A percentile compares a stretch with the other conserved stretches of the same genome.
Conservation (phyloP, 345 rosid genomes). For the Angophora floribunda region DNA sequence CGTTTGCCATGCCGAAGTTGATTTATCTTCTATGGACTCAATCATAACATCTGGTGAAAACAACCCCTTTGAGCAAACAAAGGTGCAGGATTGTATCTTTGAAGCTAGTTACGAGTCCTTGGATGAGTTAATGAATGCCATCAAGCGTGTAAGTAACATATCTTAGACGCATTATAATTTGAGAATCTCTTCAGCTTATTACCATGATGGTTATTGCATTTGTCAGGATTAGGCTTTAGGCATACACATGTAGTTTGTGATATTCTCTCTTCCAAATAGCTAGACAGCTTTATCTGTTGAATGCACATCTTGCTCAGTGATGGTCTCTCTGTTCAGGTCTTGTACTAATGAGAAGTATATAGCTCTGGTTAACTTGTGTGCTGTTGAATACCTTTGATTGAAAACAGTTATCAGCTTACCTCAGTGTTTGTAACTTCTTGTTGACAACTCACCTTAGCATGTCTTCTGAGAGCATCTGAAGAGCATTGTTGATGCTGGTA, state of each 20-base stretch:
- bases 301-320: neutral
- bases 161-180: neutral
- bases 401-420: neutral
- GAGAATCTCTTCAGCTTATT: neutral
- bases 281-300: neutral
- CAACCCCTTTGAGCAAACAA: slow-evolving; percentile 25
- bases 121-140: slow-evolving; percentile 58
- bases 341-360: neutral
- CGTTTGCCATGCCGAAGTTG: slow-evolving; percentile 20
- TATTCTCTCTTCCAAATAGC: neutral
- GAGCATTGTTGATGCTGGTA: neutral
- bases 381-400: neutral
- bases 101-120: slow-evolving; percentile 42
- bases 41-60: slow-evolving; percentile 28
- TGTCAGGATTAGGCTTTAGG: neutral
- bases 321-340: neutral
- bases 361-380: neutral
- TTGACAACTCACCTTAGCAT: neutral
- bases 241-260: neutral
- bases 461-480: neutral
- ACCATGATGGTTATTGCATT: neutral
- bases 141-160: slow-evolving; percentile 41
- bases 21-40: slow-evolving; percentile 16
- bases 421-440: neutral
- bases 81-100: slow-evolving; percentile 31